Evolutionary conservation across 1,284 basidiomycete genomes (phyloP), one percentile per base, ranked within the genome.

Genomic region (Flammula alnicola): DNA sequence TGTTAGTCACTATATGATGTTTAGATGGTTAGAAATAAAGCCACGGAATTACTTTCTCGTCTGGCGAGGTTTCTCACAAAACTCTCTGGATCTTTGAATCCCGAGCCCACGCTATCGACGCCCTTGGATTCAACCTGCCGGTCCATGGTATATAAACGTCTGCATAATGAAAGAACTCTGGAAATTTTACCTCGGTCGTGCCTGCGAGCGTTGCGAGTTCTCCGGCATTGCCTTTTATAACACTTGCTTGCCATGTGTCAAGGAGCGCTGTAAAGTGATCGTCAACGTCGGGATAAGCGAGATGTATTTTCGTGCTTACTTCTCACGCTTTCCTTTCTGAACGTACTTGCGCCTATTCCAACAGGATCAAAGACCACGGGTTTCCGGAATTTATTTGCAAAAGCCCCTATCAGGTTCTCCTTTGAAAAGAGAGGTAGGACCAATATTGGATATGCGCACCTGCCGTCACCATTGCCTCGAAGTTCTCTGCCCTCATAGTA

Each of bases 161-260:
- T n/a, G n/a, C n/a, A 31, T 17, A 23, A 26, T 25, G 22, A 9
- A 31, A 29, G 14, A 19, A 4, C 19, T 30, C 16, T 9, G 27
- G 7, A 22, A 45, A 25, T 50, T 67, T 32, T 38, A 87, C 91
- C 73, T 94, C 93, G n/a, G 67, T 66, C 0, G 86, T 88, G 12
- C 86, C 80, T 1, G 86, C 81, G 10, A 98, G 72, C 0, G 88
- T 78, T 0, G 84, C 92, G 17, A 98, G 85, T 69, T 98, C 96
- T 16, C 84, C 94, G 0, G 93, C 90, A 64, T 98, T 98, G 4
- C 95, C 96, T 69, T 98, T 98, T 72, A 98, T 94, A 14, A 97
- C 87, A 14, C 88, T 89, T 12, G 91, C 84, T 66, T 98, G 95
- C 80, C 90, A 96, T 38, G 79, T 72, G 55, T 90, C 79, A n/a